phyloP scores from a whole-genome alignment of 176 grass and related monocot species.

The Alloteropsis semialata region DNA sequence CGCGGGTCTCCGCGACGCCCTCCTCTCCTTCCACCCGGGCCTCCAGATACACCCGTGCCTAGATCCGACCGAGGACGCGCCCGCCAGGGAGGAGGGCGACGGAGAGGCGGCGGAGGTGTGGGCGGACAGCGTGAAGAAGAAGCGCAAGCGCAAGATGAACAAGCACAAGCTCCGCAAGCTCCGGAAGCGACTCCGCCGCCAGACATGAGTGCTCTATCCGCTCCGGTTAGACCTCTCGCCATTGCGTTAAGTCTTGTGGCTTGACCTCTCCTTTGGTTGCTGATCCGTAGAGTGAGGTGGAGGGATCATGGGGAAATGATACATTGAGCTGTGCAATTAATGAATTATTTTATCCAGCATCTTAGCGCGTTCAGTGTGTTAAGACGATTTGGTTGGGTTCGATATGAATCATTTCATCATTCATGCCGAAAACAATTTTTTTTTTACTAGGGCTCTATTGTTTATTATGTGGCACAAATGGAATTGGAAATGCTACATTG shows the following conservation, averaged over 20 bases:
- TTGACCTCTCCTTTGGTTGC: background rate
- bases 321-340: background rate
- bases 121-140: conserved; percentile 99
- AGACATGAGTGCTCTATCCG: conserved; percentile 39
- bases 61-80: background rate
- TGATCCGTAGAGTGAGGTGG: background rate
- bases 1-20: conserved; percentile 35
- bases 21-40: conserved; percentile 43
- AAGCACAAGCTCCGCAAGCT: conserved; percentile 93
- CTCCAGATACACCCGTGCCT: conserved; percentile 33
- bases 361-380: background rate
- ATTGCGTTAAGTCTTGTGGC: background rate
- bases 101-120: conserved; percentile 44
- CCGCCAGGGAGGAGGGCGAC: background rate
- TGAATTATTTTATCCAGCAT: background rate
- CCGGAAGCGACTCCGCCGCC: conserved; percentile 72
- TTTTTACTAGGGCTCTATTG: background rate
- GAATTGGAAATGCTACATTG: background rate
- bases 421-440: background rate
- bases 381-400: too few species aligned
- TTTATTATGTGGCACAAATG: background rate
- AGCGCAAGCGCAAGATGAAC: conserved; percentile 99
- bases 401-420: too few species aligned
- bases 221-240: background rate
- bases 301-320: background rate